phyloP scores from a whole-genome alignment of 2,329 filamentous ascomycete genomes.

The Alternaria burnsii region DNA sequence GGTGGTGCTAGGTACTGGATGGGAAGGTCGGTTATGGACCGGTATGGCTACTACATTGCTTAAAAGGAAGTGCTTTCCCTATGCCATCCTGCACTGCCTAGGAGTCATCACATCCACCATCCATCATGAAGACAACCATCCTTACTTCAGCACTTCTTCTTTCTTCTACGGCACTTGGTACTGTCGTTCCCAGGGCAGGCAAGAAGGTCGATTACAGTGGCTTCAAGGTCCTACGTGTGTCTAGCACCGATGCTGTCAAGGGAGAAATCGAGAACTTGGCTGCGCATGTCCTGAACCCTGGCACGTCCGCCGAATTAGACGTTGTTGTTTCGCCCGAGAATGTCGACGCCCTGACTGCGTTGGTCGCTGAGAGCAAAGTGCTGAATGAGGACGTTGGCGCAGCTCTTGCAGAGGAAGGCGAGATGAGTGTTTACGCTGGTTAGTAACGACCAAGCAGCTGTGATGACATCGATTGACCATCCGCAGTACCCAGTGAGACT shows the following conservation, averaged over 20 bases:
- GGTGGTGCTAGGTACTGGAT: constrained; percentile 21
- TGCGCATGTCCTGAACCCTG: constrained; percentile 46
- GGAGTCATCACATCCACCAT: constrained; percentile 9
- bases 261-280: constrained; percentile 43
- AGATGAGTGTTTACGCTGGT: constrained; percentile 42
- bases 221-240: constrained; percentile 47
- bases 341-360: constrained; percentile 39
- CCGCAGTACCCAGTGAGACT: constrained; percentile 40
- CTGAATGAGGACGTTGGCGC: constrained; percentile 49
- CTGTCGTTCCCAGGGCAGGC: constrained; percentile 35
- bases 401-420: constrained; percentile 41
- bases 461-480: constrained; percentile 7
- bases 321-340: constrained; percentile 49
- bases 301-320: constrained; percentile 39
- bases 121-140: constrained; percentile 41
- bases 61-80: constrained; percentile 22
- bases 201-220: constrained; percentile 49
- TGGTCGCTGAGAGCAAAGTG: constrained; percentile 38
- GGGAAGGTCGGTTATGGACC: constrained; percentile 28
- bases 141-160: constrained; percentile 38
- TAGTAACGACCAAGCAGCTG: not conserved
- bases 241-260: constrained; percentile 32
- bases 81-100: constrained; percentile 6
- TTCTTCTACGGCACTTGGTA: constrained; percentile 31
- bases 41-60: constrained; percentile 7